A percentile compares a stretch with the other conserved stretches of the same genome.
phyloP scores from a whole-genome alignment of 352 stramenopile genomes.

The Globisporangium abappressorium region DNA sequence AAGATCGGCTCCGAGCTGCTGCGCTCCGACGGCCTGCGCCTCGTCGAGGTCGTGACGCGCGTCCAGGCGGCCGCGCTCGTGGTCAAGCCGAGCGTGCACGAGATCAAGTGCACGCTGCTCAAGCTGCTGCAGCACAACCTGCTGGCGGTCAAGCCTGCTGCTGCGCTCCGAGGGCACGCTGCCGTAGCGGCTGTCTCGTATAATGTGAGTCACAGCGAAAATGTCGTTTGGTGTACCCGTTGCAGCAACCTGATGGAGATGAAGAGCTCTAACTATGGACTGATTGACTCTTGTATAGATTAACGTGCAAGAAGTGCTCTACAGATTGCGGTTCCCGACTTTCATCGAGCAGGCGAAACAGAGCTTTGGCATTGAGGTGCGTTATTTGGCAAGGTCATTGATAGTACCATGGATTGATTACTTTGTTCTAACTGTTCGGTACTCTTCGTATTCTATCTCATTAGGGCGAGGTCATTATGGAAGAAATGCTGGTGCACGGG shows the following conservation, averaged over 20 bases:
- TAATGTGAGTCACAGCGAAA: constrained; percentile 29
- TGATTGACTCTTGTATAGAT: constrained; percentile 32
- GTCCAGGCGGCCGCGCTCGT: constrained; percentile 37
- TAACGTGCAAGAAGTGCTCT: constrained; percentile 78
- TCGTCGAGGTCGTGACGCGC: constrained; percentile 63
- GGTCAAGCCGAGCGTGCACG: constrained; percentile 47
- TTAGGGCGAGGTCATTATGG: constrained; percentile 83
- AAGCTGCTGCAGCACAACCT: constrained; percentile 89
- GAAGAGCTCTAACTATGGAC: background rate
- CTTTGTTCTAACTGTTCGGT: background rate
- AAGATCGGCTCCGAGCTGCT: constrained; percentile 58
- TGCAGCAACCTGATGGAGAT: background rate
- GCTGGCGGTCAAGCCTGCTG: constrained; percentile 54
- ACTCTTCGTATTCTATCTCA: background rate
- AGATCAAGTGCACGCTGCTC: constrained; percentile 82
- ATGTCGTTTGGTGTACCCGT: background rate
- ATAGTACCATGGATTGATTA: background rate
- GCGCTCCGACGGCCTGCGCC: constrained; percentile 59
- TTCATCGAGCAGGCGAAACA: constrained; percentile 82
- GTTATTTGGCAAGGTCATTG: background rate
- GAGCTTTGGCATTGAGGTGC: constrained; percentile 61
- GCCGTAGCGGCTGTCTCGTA: constrained; percentile 36
- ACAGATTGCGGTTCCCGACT: constrained; percentile 79
- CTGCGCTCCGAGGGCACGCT: constrained; percentile 16
- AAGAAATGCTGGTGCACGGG: constrained; percentile 82